Evolutionary conservation across 176 grass and related monocot genomes (phyloP), one percentile per base, ranked within the genome.

Genomic region (Alopecurus myosuroides): DNA sequence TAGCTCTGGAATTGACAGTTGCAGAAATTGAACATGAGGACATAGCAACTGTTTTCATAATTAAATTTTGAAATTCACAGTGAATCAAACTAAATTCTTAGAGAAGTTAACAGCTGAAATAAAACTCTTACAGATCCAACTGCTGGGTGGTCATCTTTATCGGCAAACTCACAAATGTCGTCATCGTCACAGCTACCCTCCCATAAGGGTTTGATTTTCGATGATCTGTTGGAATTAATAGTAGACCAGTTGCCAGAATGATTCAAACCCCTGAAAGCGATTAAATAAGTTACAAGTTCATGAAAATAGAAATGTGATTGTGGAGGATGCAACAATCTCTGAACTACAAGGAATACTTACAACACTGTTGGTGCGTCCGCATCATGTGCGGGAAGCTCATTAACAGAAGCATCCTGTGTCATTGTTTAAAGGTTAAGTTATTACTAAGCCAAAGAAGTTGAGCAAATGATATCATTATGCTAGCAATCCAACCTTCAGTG

Each of bases 71-170:
- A 81, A 84, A 78, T 77, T 55, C 51, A 68, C 29, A 62, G 53
- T 49, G 34, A 13, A 77, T 79, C 74, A 84, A 28, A 78, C 56
- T 44, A 70, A 42, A 88, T 85, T 68, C 35, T 88, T 82, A 57
- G 36, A 77, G 68, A 80, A 78, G 51, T 41, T 15, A 64, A 83
- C 6, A 39, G 15, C 20, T 76, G 19, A 87, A 85, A 10, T 36
- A 77, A 90, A 84, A 81, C 77, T 80, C 91, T 88, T 99, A 99
- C 93, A 80, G 89, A 91, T 81, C 88, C 85, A 89, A 92, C 88
- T 52, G 76, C 77, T n/a, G 81, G 84, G 76, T 82, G 81, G 72
- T 91, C 86, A 84, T 94, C 83, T 58, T 81, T 86, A 69, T 96
- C 93, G 55, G 88, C 78, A 87, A 94, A 83, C 74, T 86, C 89